Percentiles rank a stretch among this genome's conserved stretches.
These are phyloP conservation scores for Serendipita indica DNA, from an alignment of 768 basidiomycete species.

Conservation along the genomic window DNA sequence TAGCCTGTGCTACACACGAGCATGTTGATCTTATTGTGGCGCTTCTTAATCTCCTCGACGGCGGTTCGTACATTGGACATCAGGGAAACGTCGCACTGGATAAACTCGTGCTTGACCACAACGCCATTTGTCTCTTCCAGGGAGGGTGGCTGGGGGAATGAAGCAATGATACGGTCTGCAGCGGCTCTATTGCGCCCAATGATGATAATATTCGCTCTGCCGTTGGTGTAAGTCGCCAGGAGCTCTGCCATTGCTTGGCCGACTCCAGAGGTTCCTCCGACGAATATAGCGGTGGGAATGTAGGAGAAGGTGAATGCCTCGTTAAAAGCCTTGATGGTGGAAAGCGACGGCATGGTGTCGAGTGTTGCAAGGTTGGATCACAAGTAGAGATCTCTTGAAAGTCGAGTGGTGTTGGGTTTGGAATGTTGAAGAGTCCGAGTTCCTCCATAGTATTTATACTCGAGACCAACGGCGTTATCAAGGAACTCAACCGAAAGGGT, in stretches of 20 bases:
- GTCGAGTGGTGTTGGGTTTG: too few relatives aligned
- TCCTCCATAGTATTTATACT: too few relatives aligned
- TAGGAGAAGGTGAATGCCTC: background rate
- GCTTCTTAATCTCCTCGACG: constrained; percentile 1
- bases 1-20: constrained; percentile 11
- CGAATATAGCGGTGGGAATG: constrained; percentile 11
- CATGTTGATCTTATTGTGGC: constrained; percentile 14
- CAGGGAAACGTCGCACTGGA: constrained; percentile 10
- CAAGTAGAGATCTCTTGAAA: too few relatives aligned
- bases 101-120: constrained; percentile 11
- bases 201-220: constrained; percentile 11
- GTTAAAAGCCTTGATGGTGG: constrained; percentile 4
- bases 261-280: constrained; percentile 13
- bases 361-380: too few relatives aligned
- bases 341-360: constrained; percentile 14
- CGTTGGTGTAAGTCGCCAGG: constrained; percentile 11
- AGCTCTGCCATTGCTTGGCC: constrained; percentile 8
- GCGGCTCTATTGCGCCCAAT: constrained; percentile 8
- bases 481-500: too few relatives aligned
- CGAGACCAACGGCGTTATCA: too few relatives aligned
- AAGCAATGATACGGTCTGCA: constrained; percentile 12
- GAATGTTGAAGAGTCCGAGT: too few relatives aligned
- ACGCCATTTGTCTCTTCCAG: background rate
- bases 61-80: constrained; percentile 3
- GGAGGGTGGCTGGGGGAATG: constrained; percentile 6